Evolutionary conservation across 805 yeast species (phyloP).

Genomic region (Kuraishia piskuri): DNA sequence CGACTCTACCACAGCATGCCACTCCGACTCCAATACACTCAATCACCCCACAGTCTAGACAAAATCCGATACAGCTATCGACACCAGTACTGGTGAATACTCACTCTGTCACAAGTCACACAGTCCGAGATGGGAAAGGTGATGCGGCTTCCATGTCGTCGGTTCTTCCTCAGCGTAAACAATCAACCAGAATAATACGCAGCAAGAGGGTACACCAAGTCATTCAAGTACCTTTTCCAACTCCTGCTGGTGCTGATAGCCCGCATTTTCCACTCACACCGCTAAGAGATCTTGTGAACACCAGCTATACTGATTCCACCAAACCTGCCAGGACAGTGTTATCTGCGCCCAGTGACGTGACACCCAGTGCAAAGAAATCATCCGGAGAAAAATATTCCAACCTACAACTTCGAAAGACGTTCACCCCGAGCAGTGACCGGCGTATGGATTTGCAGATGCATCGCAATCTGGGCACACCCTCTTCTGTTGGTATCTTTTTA

Average conservation of each 20-base stretch:
- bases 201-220: background rate
- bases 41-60: background rate
- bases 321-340: background rate
- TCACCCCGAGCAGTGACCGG: background rate
- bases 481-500: background rate
- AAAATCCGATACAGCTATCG: background rate
- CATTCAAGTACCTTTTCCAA: background rate
- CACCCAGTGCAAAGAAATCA: too few species aligned
- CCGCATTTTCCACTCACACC: background rate
- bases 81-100: background rate
- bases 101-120: background rate
- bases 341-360: background rate
- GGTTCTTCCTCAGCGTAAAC: background rate
- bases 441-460: background rate
- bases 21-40: too few species aligned
- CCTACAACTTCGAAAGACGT: background rate
- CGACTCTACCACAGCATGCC: too few species aligned
- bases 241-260: background rate
- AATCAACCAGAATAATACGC: background rate
- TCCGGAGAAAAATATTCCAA: background rate
- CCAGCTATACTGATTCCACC: background rate
- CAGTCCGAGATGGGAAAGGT: background rate
- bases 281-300: background rate
- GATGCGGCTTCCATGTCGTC: background rate
- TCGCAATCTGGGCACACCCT: background rate